phyloP scores from a whole-genome alignment of 1,284 basidiomycete species.

The Sporisorium graminicola region DNA sequence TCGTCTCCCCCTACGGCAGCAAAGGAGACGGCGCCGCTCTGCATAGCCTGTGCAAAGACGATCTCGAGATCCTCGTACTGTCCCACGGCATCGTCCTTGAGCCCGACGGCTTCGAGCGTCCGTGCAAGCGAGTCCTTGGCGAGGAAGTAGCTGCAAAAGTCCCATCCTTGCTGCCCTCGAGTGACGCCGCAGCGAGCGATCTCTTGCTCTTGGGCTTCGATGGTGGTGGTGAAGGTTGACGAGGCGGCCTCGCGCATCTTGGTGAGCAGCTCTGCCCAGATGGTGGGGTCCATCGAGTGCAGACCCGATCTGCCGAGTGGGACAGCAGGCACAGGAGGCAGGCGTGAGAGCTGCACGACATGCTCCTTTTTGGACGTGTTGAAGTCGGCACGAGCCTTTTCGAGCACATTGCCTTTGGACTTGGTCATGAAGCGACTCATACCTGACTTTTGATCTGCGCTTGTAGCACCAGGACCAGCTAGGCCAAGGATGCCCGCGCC shows the following conservation, averaged over 20 bases:
- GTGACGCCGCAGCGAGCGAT: slow-evolving; percentile 39
- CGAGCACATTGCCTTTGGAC: slow-evolving; percentile 84
- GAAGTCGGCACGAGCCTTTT: slow-evolving; percentile 93
- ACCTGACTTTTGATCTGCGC: slow-evolving; percentile 72
- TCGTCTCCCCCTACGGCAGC: slow-evolving; percentile 50
- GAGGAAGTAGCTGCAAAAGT: slow-evolving; percentile 77
- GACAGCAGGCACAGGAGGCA: slow-evolving; percentile 51
- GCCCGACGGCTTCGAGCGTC: slow-evolving; percentile 89
- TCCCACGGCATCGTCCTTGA: slow-evolving; percentile 87
- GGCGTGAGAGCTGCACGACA: slow-evolving; percentile 43
- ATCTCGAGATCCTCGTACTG: slow-evolving; percentile 93
- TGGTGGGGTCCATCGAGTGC: slow-evolving; percentile 76
- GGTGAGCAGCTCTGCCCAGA: slow-evolving; percentile 88
- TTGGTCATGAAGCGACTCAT: slow-evolving; percentile 76
- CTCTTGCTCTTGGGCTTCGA: slow-evolving; percentile 70
- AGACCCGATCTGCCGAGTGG: slow-evolving; percentile 82
- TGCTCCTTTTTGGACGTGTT: slow-evolving; percentile 85
- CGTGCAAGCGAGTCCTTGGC: slow-evolving; percentile 89
- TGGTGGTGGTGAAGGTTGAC: slow-evolving; percentile 82
- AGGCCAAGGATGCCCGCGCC: slow-evolving; percentile 64
- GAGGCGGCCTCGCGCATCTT: slow-evolving; percentile 91
- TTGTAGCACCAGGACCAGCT: slow-evolving; percentile 76
- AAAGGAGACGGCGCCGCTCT: slow-evolving; percentile 57
- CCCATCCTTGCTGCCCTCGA: slow-evolving; percentile 48
- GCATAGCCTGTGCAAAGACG: slow-evolving; percentile 74